A percentile compares a stretch with the other conserved stretches of the same genome.
Conservation (phyloP, 352 stramenopile species). For the Phytopythium chamaehyphon region DNA sequence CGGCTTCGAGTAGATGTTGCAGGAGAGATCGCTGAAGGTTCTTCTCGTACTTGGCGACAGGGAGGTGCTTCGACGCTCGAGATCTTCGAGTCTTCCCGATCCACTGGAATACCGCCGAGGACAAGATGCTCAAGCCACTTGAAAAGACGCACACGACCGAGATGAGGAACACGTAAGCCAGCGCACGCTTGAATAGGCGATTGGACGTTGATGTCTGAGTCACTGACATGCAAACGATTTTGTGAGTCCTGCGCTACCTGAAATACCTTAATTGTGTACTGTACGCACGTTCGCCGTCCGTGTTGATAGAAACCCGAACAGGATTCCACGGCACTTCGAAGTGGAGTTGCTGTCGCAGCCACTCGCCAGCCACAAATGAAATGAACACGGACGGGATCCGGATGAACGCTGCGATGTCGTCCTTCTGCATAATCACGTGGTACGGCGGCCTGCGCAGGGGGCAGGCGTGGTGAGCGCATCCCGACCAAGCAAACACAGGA, state of each 20-base stretch:
- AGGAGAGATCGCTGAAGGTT: constrained; percentile 45
- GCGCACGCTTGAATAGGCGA: constrained; percentile 56
- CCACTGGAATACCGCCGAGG: constrained; percentile 59
- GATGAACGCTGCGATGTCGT: constrained; percentile 61
- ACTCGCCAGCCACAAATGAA: constrained; percentile 57
- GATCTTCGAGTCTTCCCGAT: constrained; percentile 56
- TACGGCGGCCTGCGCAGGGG: constrained; percentile 38
- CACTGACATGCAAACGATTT: constrained; percentile 19
- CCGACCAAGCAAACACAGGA: not conserved
- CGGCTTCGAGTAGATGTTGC: constrained; percentile 35
- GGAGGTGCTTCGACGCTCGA: constrained; percentile 46
- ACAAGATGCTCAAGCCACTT: constrained; percentile 65
- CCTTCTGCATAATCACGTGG: constrained; percentile 85
- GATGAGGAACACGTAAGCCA: constrained; percentile 75
- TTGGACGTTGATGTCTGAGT: constrained; percentile 50
- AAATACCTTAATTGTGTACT: no score
- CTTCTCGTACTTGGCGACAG: constrained; percentile 47
- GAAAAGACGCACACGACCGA: constrained; percentile 77
- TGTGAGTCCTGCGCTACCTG: no score
- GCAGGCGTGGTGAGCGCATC: not conserved
- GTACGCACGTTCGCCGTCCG: constrained; percentile 52
- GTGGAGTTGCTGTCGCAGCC: constrained; percentile 35
- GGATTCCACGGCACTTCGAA: constrained; percentile 47
- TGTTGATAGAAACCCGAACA: constrained; percentile 51
- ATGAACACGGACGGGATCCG: constrained; percentile 73